Percentiles rank a stretch among this genome's conserved stretches.
These are phyloP conservation scores for Agapanthus africanus DNA, from an alignment of 106 monocot genomes.

Conservation along the genomic window DNA sequence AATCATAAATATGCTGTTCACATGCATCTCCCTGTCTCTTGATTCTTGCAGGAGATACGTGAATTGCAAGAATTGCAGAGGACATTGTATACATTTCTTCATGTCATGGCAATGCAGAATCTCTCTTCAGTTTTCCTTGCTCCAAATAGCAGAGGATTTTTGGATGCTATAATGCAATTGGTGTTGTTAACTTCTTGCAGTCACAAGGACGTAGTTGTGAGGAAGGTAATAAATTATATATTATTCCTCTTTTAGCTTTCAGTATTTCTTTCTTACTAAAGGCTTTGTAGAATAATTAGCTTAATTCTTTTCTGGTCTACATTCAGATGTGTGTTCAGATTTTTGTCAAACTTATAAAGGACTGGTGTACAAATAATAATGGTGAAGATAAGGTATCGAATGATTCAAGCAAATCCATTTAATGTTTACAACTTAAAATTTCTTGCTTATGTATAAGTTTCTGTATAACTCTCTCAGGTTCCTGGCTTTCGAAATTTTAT, in stretches of 20 bases:
- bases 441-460: not conserved
- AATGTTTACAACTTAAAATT: not conserved
- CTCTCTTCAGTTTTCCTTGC: slow-evolving; percentile 75
- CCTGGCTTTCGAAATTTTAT: slow-evolving; percentile 82
- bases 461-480: slow-evolving; percentile 33
- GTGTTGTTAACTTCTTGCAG: slow-evolving; percentile 61
- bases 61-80: slow-evolving; percentile 88
- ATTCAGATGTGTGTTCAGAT: slow-evolving; percentile 80
- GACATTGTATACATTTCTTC: slow-evolving; percentile 78
- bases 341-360: slow-evolving; percentile 72
- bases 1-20: not conserved
- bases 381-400: slow-evolving; percentile 75
- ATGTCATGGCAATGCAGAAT: slow-evolving; percentile 69
- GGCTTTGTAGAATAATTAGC: not conserved
- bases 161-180: slow-evolving; percentile 69
- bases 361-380: slow-evolving; percentile 63
- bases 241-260: not conserved
- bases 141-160: slow-evolving; percentile 47
- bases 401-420: not conserved
- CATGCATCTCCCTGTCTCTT: not conserved
- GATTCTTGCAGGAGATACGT: slow-evolving; percentile 62
- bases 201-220: slow-evolving; percentile 70
- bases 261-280: not conserved
- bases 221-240: slow-evolving; percentile 47
- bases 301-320: slow-evolving; percentile 1